A percentile compares a stretch with the other conserved stretches of the same genome.
These are phyloP conservation scores for Aspergillus jensenii DNA, from an alignment of 2,329 filamentous ascomycete genomes.

Conservation along the genomic window DNA sequence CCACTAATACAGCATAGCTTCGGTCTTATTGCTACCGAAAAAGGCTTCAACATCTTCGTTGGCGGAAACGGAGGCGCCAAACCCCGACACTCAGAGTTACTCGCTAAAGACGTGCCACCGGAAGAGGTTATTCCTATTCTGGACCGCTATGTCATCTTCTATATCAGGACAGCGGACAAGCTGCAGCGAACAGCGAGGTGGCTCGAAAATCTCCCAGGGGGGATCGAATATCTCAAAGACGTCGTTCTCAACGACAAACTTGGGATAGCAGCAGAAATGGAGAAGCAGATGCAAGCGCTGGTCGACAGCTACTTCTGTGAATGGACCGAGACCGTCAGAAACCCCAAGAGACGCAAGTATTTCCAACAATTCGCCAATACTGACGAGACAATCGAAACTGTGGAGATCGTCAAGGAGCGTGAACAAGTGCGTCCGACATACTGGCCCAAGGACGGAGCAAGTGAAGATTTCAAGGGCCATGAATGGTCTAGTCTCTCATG, in stretches of 20 bases:
- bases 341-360: constrained; percentile 64
- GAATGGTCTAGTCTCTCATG: constrained; percentile 67
- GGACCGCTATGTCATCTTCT: constrained; percentile 89
- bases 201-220: constrained; percentile 81
- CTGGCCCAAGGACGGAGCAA: constrained; percentile 70
- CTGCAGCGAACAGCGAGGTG: constrained; percentile 85
- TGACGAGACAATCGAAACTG: constrained; percentile 63
- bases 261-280: constrained; percentile 78
- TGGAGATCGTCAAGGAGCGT: constrained; percentile 72
- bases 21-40: constrained; percentile 86
- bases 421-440: constrained; percentile 71
- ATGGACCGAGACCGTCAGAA: constrained; percentile 79
- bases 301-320: constrained; percentile 86
- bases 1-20: constrained; percentile 55
- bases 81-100: constrained; percentile 75
- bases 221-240: constrained; percentile 76
- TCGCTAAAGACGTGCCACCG: constrained; percentile 82
- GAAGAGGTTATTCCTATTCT: constrained; percentile 80
- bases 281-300: constrained; percentile 83
- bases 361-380: constrained; percentile 89
- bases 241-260: constrained; percentile 84
- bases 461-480: constrained; percentile 70
- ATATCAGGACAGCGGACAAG: constrained; percentile 88
- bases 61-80: constrained; percentile 87
- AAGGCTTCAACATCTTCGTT: constrained; percentile 91